Evolutionary conservation across 169 alveolate species (phyloP), one percentile per base, ranked within the genome.

Genomic region (Amoebophrya sp.): DNA sequence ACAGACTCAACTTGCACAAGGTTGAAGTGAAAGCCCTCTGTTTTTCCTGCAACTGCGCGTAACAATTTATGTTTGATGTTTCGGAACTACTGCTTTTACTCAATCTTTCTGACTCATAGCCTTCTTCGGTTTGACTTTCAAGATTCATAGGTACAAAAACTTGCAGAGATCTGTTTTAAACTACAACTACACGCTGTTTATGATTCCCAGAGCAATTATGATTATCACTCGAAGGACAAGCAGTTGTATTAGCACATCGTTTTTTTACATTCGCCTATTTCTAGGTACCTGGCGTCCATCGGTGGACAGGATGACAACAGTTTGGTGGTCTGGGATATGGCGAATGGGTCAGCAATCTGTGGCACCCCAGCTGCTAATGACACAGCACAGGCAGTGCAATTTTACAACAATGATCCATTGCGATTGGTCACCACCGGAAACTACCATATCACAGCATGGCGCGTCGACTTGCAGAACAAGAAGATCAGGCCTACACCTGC

Each of bases 271-370:
- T n/a, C n/a, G n/a, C n/a, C n/a, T n/a, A n/a, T n/a, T n/a, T 92
- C 41, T 91, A 47, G 36, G 91, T 97, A 95, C 93, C 94, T 97
- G 93, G 98, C 98, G 65, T 95, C 98, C 34, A 93, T 96, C 90
- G 99, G 99, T 40, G 99, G 98, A 40, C 96, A 96, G 92, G 98
- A 97, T 93, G 98, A 96, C 95, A 97, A 97, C 95, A 95, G 95
- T 95, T 94, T 97, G 90, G 97, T 97, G 3, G 94, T 97, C 53
- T 97, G 99, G 98, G 98, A 97, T 90, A 96, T 94, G 41, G 93
- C 94, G 39, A 93, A 95, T n/a, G 26, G 98, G 90, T 95, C 95
- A 90, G 97, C 98, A 14, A 95, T 97, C 2, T 97, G 98, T 92
- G 98, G 98, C 41, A 96, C 96, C 34, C 95, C 98, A 0, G 97